Base-by-base conservation (phyloP, 495 filamentous ascomycete species). In the Hamigera avellanea region DNA sequence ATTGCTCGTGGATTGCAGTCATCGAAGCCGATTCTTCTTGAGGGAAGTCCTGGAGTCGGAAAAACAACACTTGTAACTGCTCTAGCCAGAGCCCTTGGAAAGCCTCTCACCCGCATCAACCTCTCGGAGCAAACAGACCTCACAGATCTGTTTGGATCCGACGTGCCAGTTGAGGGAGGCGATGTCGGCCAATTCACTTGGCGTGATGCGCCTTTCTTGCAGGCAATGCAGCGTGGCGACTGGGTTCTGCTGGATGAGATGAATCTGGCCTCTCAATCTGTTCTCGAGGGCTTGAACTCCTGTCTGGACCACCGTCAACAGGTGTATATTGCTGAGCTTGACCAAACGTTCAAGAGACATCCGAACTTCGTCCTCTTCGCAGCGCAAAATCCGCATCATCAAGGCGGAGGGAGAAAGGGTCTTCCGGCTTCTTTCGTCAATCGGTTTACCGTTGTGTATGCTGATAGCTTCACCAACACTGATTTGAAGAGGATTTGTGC, bases 181-280 rank as follows among this genome's bases (percentile, higher is more conserved):
- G 73, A 82, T 48, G 77, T 83, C 14, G 91, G 93, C 2, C 77
- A 81, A 36, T 99, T 99, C 44, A 76, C 77, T 4, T 99, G 93
- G 93, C 75, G 86, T 40, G 88, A 96, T 57, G 93, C 86, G 10
- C 87, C 93, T 1, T 99, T 96, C 52, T 62, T 99, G 23, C 79
- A 80, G 53, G 93, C 93, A 7, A 96, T 99, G 89, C 88, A 93
- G 53, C 78, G 74, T 31, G 93, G 93, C 9, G 76, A 88, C 43
- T 99, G 93, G 93, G 89, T 96, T 6, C 62, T 99, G 7, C 65
- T 99, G 1, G 93, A 99, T 56, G 93, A 99, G 66, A 95, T 99
- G 93, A 99, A 99, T 48, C 52, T 99, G 34, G 93, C 93, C 2
- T 96, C 93, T 0, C 93, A 96, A 52, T 93, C 88, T 5, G 87